These are phyloP conservation scores for Simmondsia chinensis DNA, from an alignment of 148 eudicot species.

Conservation along the genomic window DNA sequence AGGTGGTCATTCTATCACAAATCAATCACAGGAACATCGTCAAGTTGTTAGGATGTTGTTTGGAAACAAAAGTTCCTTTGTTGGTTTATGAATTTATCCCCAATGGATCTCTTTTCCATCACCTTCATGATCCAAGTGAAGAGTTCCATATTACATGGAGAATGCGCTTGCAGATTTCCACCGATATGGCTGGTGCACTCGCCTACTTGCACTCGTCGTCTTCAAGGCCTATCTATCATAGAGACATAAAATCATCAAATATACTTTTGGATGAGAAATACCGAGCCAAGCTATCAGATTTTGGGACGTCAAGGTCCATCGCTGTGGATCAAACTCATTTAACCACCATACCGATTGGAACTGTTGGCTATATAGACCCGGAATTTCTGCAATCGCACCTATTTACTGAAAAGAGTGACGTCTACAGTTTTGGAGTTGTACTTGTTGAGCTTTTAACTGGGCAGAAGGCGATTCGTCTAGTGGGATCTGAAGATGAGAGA, in stretches of 20 bases:
- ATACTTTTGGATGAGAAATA: background rate
- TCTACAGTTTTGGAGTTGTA: background rate
- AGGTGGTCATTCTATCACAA: background rate
- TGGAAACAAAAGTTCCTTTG: too few relatives aligned
- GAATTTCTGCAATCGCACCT: background rate
- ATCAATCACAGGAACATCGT: background rate
- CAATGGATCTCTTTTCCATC: too few relatives aligned
- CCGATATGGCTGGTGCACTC: too few relatives aligned
- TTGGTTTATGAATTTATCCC: too few relatives aligned
- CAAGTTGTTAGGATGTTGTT: too few relatives aligned
- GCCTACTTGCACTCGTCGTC: too few relatives aligned
- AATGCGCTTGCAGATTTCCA: too few relatives aligned
- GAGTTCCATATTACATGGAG: too few relatives aligned
- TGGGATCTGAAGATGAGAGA: background rate
- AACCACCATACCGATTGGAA: background rate
- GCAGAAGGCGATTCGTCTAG: background rate
- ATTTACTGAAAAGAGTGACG: background rate
- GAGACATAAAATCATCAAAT: background rate
- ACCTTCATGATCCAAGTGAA: too few relatives aligned
- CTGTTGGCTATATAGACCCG: background rate
- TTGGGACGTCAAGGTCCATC: background rate
- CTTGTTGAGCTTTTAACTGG: slow-evolving; percentile 2
- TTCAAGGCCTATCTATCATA: too few relatives aligned
- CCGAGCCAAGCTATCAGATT: background rate
- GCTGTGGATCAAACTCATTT: background rate